Evolutionary conservation across 768 basidiomycete genomes (phyloP), one percentile per base, ranked within the genome.

Genomic region (Austroboletus festivus): DNA sequence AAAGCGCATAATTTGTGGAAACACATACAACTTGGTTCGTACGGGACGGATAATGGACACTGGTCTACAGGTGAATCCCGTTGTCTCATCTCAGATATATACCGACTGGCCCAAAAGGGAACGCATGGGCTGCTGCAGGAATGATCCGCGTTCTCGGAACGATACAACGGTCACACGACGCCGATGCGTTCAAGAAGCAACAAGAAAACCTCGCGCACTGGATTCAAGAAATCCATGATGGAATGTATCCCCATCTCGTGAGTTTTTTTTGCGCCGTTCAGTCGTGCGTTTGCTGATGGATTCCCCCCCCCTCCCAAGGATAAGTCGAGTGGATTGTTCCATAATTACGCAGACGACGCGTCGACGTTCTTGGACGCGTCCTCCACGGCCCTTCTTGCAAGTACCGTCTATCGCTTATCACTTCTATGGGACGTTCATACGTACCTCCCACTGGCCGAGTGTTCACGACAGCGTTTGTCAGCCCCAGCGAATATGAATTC

Each of bases 111-210:
- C 5, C 10, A 11, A 20, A 42, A 86, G 91, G 91, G 0, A 93
- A 93, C 48, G 92, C 73, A 3, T 95, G 93, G 93, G 93, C 87
- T 0, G 89, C 89, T 0, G 86, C 82, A 16, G 92, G 93, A 1
- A 92, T 92, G 78, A 71, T 89, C 10, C 83, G 92, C 6, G 92
- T 93, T 3, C 72, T 87, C 1, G 82, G 79, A 2, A 92, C 89
- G 1, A 83, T 92, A 48, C 72, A 78, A 54, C 69, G 78, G 26
- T 87, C 87, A 0, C 68, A 75, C 42, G 89, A 72, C 51, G 70
- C 76, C 1, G 69, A 69, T 24, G 60, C 66, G 7, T 64, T 89
- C 50, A 60, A 72, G 43, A 67, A 59, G 15, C 70, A 89, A 61
- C 78, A 81, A 53, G 68, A 64, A 0, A 80, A 89, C 48, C 72